Conservation (phyloP, 345 rosid species). For the Draba incana region DNA sequence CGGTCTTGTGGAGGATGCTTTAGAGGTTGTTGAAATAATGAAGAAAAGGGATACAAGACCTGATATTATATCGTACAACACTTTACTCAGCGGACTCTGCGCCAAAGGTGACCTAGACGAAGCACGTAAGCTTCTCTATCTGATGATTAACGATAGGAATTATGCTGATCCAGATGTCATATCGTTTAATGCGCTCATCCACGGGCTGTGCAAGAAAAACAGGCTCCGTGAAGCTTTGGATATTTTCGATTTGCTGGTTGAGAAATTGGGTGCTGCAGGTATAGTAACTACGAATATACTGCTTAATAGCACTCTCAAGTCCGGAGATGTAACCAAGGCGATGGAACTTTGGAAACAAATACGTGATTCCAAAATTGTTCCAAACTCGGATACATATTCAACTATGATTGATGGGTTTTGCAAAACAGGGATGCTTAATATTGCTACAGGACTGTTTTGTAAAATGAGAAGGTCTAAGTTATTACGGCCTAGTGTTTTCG, state of each 20-base stretch:
- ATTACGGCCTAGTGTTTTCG: conserved; percentile 45
- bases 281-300: conserved; percentile 52
- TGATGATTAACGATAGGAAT: conserved; percentile 44
- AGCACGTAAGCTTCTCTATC: conserved; percentile 53
- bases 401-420: conserved; percentile 58
- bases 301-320: conserved; percentile 52
- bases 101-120: conserved; percentile 55
- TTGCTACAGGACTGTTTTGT: conserved; percentile 63
- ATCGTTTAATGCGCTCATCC: conserved; percentile 56
- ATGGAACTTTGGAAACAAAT: conserved; percentile 63
- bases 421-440: conserved; percentile 53
- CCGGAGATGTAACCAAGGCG: conserved; percentile 52
- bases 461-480: conserved; percentile 50
- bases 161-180: conserved; percentile 51
- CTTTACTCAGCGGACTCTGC: conserved; percentile 58
- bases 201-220: conserved; percentile 59
- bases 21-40: conserved; percentile 56
- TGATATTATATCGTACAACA: conserved; percentile 58
- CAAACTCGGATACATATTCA: conserved; percentile 54
- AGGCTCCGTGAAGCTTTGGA: conserved; percentile 53
- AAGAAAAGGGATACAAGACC: conserved; percentile 58
- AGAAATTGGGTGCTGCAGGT: conserved; percentile 51
- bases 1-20: conserved; percentile 55
- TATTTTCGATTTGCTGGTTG: conserved; percentile 49
- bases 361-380: conserved; percentile 47